Percentiles rank a stretch among this genome's conserved stretches.
These are phyloP conservation scores for Acacia concinna DNA, from an alignment of 331 rosid species.

Conservation along the genomic window DNA sequence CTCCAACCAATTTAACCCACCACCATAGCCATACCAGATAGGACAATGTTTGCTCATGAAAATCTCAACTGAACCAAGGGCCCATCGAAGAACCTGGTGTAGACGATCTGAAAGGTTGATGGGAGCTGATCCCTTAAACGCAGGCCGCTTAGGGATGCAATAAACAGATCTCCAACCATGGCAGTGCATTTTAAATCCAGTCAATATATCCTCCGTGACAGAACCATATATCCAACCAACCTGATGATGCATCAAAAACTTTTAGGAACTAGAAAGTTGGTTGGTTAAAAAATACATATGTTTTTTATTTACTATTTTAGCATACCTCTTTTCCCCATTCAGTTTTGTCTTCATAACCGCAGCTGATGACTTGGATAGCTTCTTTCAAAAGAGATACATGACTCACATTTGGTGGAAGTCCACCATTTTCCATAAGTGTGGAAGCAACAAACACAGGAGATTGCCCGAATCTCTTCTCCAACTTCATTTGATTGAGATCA, in stretches of 20 bases:
- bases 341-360: constrained; percentile 89
- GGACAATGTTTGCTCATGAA: constrained; percentile 85
- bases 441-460: constrained; percentile 79
- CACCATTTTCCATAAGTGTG: constrained; percentile 69
- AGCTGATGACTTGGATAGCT: constrained; percentile 86
- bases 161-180: constrained; percentile 96
- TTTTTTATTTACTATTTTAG: neutral
- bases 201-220: constrained; percentile 91
- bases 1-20: constrained; percentile 78
- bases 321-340: constrained; percentile 96
- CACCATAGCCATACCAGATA: constrained; percentile 86
- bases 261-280: constrained; percentile 10
- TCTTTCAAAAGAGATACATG: constrained; percentile 73
- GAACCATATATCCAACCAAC: constrained; percentile 97
- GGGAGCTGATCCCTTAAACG: constrained; percentile 93
- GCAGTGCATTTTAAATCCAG: constrained; percentile 96
- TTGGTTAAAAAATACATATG: neutral
- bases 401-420: constrained; percentile 51
- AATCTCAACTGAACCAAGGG: constrained; percentile 89
- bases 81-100: constrained; percentile 93
- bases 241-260: constrained; percentile 36
- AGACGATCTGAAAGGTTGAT: constrained; percentile 86
- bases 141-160: constrained; percentile 79
- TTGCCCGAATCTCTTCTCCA: constrained; percentile 86
- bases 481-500: constrained; percentile 49